Conservation (phyloP, 306 rosid species). For the Lathyrus sativus region DNA sequence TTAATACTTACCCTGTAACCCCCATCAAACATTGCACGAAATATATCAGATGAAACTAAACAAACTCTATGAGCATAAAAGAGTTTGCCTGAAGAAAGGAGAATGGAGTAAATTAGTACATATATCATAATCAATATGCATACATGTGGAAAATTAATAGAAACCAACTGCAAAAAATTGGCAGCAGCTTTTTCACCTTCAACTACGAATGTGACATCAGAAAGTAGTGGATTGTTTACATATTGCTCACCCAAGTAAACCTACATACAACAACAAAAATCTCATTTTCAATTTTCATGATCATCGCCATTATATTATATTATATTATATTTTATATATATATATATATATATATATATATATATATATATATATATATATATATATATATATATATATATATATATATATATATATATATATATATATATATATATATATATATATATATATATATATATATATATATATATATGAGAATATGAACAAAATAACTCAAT, state of each 20-base stretch:
- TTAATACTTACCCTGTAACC: slow-evolving; percentile 76
- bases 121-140: neutral
- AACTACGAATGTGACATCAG: slow-evolving; percentile 86
- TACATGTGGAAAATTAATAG: neutral
- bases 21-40: slow-evolving; percentile 95
- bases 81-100: slow-evolving; percentile 58
- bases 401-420: too few relatives aligned
- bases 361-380: too few relatives aligned
- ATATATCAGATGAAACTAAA: slow-evolving; percentile 78
- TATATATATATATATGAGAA: neutral
- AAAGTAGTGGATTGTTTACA: slow-evolving; percentile 71
- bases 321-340: too few relatives aligned
- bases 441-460: too few relatives aligned
- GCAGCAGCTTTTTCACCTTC: slow-evolving; percentile 60
- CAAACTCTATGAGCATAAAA: slow-evolving; percentile 84
- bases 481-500: slow-evolving; percentile 14
- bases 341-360: too few relatives aligned
- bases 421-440: too few relatives aligned
- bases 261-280: slow-evolving; percentile 45
- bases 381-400: too few relatives aligned
- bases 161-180: neutral
- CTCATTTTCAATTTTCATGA: neutral
- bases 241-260: slow-evolving; percentile 73
- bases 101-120: slow-evolving; percentile 20
- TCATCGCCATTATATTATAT: neutral